These are phyloP conservation scores for Phytophthora fragariae DNA, from an alignment of 352 stramenopile genomes.

Conservation along the genomic window DNA sequence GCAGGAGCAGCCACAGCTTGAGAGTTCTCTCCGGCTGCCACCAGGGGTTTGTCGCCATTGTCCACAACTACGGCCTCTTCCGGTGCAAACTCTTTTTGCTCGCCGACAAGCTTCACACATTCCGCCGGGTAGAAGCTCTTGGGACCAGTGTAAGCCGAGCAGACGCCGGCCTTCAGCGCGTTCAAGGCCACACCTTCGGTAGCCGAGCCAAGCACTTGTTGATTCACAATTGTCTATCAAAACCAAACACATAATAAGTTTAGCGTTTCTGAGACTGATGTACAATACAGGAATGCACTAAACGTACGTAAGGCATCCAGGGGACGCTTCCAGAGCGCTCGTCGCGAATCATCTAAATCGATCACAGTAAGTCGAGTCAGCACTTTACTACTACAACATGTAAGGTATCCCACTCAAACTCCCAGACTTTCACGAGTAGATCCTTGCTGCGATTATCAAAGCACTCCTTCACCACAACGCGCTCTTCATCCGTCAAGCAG, in stretches of 20 bases:
- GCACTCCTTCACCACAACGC: constrained; percentile 61
- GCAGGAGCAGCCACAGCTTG: constrained; percentile 3
- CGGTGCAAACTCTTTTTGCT: constrained; percentile 59
- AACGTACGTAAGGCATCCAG: constrained; percentile 84
- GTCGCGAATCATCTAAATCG: constrained; percentile 65
- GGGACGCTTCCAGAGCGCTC: constrained; percentile 53
- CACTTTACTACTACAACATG: not conserved
- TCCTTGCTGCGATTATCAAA: constrained; percentile 63
- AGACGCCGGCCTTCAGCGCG: constrained; percentile 69
- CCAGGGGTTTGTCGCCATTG: constrained; percentile 23
- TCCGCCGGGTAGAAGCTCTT: constrained; percentile 66
- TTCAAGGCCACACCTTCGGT: constrained; percentile 66
- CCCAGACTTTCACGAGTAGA: constrained; percentile 54
- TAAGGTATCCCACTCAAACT: not conserved
- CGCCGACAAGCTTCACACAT: constrained; percentile 62
- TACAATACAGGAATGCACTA: not conserved
- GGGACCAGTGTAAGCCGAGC: constrained; percentile 69
- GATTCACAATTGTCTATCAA: constrained; percentile 66
- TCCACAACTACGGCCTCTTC: constrained; percentile 36
- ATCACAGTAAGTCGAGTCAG: constrained; percentile 10
- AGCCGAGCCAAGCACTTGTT: constrained; percentile 63
- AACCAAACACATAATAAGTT: not conserved
- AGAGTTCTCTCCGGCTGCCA: constrained; percentile 25
- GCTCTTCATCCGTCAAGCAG: constrained; percentile 73
- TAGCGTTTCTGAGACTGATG: not conserved